Evolutionary conservation across 345 rosid genomes (phyloP), one percentile per base, ranked within the genome.

Genomic region (Erysimum cheiranthoides): DNA sequence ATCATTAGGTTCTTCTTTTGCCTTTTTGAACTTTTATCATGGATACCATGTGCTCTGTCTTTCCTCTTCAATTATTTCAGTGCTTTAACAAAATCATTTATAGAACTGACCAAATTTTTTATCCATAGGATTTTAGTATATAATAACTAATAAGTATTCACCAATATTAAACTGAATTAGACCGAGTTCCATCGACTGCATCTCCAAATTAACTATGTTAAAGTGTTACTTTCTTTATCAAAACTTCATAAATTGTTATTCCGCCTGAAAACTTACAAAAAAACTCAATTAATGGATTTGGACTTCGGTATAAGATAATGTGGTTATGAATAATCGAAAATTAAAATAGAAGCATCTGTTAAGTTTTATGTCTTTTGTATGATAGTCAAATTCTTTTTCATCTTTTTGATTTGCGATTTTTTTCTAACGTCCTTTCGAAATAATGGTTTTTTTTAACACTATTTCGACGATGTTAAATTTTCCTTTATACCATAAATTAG

Each of bases 1-100:
- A 68, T 75, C 68, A 75, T 60, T 68, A 75, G 63, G 63, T 68
- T 61, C 69, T 18, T 68, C 73, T 75, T 68, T 68, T 68, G 30
- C 70, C 51, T 51, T 70, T 65, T 67, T 74, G 38, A 68, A 75
- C 69, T 68, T 68, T 75, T 61, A 68, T 40, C 52, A 75, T 75
- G 79, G 74, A 75, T 47, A 32, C 63, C 79, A 75, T 68, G 79
- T 68, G 79, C 74, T 75, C 61, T 52, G 47, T 59, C 61, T 50
- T 68, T 17, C 28, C 10, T 42, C 73, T 50, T 61, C 62, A 75
- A 67, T 75, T 40, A 68, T 75, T 49, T 60, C 30, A 60, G 42
- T 50, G 61, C 61, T 60, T 68, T 57, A 27, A 8, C 21, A 58
- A 36, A 34, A 66, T n/a, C 45, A 57, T 28, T 30, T 28, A 35